Conservation (phyloP, 176 grass and related monocot species). For the Chrysopogon serrulatus region DNA sequence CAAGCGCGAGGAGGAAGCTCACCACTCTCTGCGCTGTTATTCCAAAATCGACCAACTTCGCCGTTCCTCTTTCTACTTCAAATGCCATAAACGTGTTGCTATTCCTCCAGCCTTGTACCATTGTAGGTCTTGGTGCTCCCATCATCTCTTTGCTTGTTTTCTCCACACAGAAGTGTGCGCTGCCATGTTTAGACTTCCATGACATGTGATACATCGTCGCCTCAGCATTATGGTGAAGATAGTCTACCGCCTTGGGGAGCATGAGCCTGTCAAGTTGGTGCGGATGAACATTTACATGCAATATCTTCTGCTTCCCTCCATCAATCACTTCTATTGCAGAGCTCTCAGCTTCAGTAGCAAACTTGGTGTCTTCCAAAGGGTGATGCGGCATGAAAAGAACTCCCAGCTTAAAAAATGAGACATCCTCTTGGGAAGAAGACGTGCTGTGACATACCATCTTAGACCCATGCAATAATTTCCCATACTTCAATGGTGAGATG, state of each 20-base stretch:
- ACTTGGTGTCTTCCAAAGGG: not conserved
- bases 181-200: not conserved
- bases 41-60: not conserved
- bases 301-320: too few relatives aligned
- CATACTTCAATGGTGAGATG: not conserved
- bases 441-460: not conserved
- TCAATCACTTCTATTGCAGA: not conserved
- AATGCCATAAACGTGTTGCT: not conserved
- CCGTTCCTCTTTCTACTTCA: not conserved
- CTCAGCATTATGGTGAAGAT: not conserved
- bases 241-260: not conserved
- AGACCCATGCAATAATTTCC: not conserved
- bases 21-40: not conserved
- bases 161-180: not conserved
- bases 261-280: not conserved
- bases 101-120: not conserved
- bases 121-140: not conserved
- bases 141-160: not conserved
- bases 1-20: not conserved
- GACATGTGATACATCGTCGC: not conserved
- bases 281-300: not conserved
- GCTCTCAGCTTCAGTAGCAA: not conserved
- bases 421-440: not conserved
- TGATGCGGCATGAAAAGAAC: not conserved
- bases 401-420: not conserved